Base-by-base conservation (phyloP, 1,139 yeast genomes). In the Arxiozyma heterogenica region DNA sequence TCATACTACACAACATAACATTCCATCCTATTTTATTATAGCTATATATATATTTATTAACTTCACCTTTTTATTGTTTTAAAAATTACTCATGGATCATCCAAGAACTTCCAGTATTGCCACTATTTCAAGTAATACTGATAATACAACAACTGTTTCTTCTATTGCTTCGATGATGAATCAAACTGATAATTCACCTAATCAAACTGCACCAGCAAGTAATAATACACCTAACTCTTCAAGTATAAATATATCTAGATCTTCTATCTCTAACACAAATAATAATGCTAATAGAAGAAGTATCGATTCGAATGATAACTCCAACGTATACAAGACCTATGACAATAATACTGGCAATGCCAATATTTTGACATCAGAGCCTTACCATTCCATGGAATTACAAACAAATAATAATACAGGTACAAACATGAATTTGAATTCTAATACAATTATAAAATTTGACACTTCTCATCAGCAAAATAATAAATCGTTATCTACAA, bases 21-120 rank as follows among this genome's bases (percentile, higher is more conserved):
- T 34, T 34, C n/a, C 39, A 34, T 6, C n/a, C 39, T 34, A 12
- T 34, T 12, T 34, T 27, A 27, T 27, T 7, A 8, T 27, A 27
- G 30, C 8, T 27, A 27, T 27, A 27, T 7, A 27, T 27, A 27
- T 27, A 27, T 27, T 7, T 27, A 27, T 27, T 6, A 7, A 27
- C 8, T 6, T 4, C 8, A 27, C 30, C 30, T 27, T 27, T 27
- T 27, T 27, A 27, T 27, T 27, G 2, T 27, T 27, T 27, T 27
- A 27, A 34, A 9, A 11, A 12, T 12, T 12, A 46, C 22, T 42
- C 12, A 57, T 57, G 59, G 58, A 57, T 44, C 58, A 57, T 47
- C 57, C 58, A 41, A 57, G 59, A 51, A 56, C 59, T 18, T 58
- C 57, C n/a, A 56, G 58, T 15, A 51, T 54, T 22, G 54, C 59